Percentiles rank a stretch among this genome's conserved stretches.
phyloP scores from a whole-genome alignment of 768 basidiomycete species.

The Boletales sp. region DNA sequence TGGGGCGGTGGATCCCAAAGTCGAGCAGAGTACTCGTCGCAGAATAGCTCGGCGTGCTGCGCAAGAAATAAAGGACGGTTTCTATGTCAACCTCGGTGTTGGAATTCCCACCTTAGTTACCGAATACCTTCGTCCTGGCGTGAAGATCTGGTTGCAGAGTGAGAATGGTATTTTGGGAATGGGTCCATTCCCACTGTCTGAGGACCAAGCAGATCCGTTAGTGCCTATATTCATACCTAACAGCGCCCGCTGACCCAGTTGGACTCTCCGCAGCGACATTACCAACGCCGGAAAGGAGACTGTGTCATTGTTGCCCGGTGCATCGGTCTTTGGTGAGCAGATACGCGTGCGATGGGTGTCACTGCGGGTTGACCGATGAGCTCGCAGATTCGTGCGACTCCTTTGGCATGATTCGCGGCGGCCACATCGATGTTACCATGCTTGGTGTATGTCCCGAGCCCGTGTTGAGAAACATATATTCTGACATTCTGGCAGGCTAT shows the following conservation, averaged over 20 bases:
- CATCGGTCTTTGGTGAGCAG: slow-evolving; percentile 75
- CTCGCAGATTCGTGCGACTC: slow-evolving; percentile 74
- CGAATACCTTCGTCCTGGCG: slow-evolving; percentile 62
- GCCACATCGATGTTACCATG: slow-evolving; percentile 89
- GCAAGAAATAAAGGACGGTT: slow-evolving; percentile 82
- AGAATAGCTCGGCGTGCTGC: slow-evolving; percentile 82
- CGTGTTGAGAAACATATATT: slow-evolving; percentile 20
- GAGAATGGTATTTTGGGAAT: slow-evolving; percentile 87
- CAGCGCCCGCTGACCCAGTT: neutral
- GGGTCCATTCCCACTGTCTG: slow-evolving; percentile 73
- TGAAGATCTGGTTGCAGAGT: slow-evolving; percentile 81
- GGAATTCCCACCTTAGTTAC: slow-evolving; percentile 90
- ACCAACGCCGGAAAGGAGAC: slow-evolving; percentile 94
- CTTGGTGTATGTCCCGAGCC: slow-evolving; percentile 69
- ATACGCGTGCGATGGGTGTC: slow-evolving; percentile 45
- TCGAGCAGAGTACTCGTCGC: slow-evolving; percentile 52
- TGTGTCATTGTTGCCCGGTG: slow-evolving; percentile 85
- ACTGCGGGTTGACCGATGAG: slow-evolving; percentile 19
- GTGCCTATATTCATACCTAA: slow-evolving; percentile 22
- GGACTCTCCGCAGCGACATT: slow-evolving; percentile 60
- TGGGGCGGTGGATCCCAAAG: slow-evolving; percentile 44
- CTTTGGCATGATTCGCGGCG: slow-evolving; percentile 95
- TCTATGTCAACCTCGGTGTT: slow-evolving; percentile 82
- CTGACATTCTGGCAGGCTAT: slow-evolving; percentile 58
- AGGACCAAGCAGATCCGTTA: slow-evolving; percentile 74